Evolutionary conservation across 352 stramenopile species (phyloP).

Genomic region (Phytophthora cajani): DNA sequence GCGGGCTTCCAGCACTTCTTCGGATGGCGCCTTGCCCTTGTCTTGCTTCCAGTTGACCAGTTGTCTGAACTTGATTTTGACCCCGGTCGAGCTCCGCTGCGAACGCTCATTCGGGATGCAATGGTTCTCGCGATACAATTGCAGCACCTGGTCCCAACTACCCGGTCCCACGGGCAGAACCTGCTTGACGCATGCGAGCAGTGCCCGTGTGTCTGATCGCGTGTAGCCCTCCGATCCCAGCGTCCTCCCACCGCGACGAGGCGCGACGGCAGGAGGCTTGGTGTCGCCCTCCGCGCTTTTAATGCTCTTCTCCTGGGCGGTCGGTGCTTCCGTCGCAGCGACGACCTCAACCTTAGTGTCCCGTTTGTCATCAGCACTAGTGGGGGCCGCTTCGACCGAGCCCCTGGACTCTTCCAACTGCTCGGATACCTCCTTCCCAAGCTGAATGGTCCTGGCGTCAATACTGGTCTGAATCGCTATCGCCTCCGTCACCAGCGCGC

Average conservation of each 20-base stretch:
- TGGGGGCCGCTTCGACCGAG: background rate
- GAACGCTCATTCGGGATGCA: constrained; percentile 35
- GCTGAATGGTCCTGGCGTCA: constrained; percentile 19
- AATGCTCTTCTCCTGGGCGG: constrained; percentile 1
- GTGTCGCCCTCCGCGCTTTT: constrained; percentile 19
- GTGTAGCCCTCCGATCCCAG: constrained; percentile 45
- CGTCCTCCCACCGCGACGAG: constrained; percentile 28
- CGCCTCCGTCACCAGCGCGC: constrained; percentile 26
- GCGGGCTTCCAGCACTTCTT: constrained; percentile 40
- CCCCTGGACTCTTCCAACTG: constrained; percentile 1
- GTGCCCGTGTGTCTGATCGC: constrained; percentile 25
- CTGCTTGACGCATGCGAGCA: constrained; percentile 34
- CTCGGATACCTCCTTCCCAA: background rate
- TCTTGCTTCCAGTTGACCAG: constrained; percentile 41
- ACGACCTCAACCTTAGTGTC: constrained; percentile 2
- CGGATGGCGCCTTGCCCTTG: constrained; percentile 6
- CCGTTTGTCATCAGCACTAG: background rate
- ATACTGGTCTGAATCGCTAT: constrained; percentile 30
- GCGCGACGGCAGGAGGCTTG: constrained; percentile 6
- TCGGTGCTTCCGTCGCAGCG: background rate
- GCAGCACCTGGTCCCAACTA: constrained; percentile 39
- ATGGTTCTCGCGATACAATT: constrained; percentile 41
- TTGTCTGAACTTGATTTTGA: constrained; percentile 51
- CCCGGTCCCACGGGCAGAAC: constrained; percentile 32
- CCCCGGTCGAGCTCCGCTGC: constrained; percentile 23